These are phyloP conservation scores for Fusarium newnesense DNA, from an alignment of 2,329 filamentous ascomycete species.

Conservation along the genomic window DNA sequence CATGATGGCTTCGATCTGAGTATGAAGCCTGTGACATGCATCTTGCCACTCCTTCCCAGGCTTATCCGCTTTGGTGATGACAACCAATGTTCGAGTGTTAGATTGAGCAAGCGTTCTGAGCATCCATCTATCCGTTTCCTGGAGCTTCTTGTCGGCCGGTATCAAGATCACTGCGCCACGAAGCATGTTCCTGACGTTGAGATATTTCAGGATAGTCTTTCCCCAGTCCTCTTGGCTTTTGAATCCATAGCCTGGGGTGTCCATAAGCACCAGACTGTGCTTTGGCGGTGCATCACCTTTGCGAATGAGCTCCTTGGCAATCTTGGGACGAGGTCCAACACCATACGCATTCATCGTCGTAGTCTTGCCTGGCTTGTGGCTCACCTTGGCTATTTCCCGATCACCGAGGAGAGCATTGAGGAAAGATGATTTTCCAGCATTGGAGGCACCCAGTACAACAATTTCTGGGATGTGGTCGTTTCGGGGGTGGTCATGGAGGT, in stretches of 20 bases:
- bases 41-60: conserved; percentile 45
- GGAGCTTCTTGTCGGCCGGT: conserved; percentile 63
- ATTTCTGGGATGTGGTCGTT: conserved; percentile 69
- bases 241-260: conserved; percentile 63
- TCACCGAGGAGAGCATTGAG: conserved; percentile 80
- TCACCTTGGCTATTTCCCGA: conserved; percentile 58
- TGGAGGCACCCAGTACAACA: conserved; percentile 85
- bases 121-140: conserved; percentile 59
- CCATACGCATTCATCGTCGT: conserved; percentile 66
- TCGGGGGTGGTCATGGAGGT: conserved; percentile 59
- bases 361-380: conserved; percentile 63
- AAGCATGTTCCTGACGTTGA: conserved; percentile 58
- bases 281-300: conserved; percentile 54
- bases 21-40: conserved; percentile 43
- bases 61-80: conserved; percentile 69
- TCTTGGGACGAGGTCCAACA: conserved; percentile 56
- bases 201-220: conserved; percentile 61
- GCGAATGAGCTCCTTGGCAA: conserved; percentile 40
- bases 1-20: conserved; percentile 45
- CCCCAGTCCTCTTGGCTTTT: conserved; percentile 63
- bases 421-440: conserved; percentile 89
- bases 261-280: conserved; percentile 61
- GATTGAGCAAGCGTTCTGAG: conserved; percentile 58
- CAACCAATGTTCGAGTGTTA: conserved; percentile 58
- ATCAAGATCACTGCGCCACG: conserved; percentile 65